A percentile compares a stretch with the other conserved stretches of the same genome.
Evolutionary conservation across 345 rosid species (phyloP).

Genomic region (Firmiana major): DNA sequence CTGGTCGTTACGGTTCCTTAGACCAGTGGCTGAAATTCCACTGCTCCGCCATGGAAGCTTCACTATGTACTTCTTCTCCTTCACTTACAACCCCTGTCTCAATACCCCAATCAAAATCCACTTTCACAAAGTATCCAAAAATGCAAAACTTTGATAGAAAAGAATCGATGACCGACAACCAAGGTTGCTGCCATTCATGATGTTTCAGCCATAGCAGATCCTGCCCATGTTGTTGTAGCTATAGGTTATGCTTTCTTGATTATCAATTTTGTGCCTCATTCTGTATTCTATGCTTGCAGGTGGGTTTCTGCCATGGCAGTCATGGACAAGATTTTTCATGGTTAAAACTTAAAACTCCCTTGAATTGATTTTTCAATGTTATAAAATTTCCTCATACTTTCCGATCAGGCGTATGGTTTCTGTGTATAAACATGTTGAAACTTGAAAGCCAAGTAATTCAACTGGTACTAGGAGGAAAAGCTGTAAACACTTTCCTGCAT

Average conservation of each 20-base stretch:
- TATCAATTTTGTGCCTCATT: not conserved
- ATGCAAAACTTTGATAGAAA: constrained; percentile 11
- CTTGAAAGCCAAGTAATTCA: not conserved
- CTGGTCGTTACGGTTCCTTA: not conserved
- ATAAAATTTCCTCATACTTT: not conserved
- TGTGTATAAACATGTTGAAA: not conserved
- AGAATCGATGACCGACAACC: constrained; percentile 8
- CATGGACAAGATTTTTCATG: constrained; percentile 87
- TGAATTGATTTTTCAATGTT: not conserved
- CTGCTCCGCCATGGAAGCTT: not conserved
- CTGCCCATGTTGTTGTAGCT: too few species aligned
- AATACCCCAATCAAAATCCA: constrained; percentile 4
- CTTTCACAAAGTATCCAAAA: constrained; percentile 12
- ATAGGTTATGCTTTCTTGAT: not conserved
- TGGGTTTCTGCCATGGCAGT: constrained; percentile 93
- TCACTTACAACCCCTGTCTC: constrained; percentile 8
- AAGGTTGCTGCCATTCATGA: constrained; percentile 29
- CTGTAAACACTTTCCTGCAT: not conserved
- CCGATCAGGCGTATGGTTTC: too few species aligned
- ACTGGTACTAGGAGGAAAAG: not conserved
- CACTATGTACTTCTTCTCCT: not conserved
- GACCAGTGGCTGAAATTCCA: not conserved
- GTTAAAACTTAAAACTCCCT: constrained; percentile 28
- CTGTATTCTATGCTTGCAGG: constrained; percentile 36
- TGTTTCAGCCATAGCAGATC: not conserved